A percentile compares a stretch with the other conserved stretches of the same genome.
These are phyloP conservation scores for Aspergillus carlsbadensis DNA, from an alignment of 495 filamentous ascomycete genomes.

Conservation along the genomic window DNA sequence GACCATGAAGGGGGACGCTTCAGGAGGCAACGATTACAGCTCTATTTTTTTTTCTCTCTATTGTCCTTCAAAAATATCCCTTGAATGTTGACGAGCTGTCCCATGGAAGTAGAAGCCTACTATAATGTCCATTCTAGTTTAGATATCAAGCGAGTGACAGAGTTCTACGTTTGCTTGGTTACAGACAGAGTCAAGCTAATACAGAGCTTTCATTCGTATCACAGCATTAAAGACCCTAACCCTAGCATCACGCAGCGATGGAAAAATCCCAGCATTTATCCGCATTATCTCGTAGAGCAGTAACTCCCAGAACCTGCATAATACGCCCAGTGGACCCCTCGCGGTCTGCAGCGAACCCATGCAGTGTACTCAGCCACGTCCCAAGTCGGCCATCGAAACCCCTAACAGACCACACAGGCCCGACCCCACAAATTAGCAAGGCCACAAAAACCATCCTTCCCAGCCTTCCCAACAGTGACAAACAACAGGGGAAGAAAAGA, in stretches of 20 bases:
- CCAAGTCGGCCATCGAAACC: neutral
- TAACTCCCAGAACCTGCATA: no score
- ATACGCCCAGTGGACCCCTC: no score
- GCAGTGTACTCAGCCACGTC: neutral
- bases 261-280: no score
- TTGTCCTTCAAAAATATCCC: slow-evolving; percentile 23
- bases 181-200: neutral
- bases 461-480: slow-evolving; percentile 19
- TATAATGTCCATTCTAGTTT: slow-evolving; percentile 27
- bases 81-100: slow-evolving; percentile 13
- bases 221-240: no score
- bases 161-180: slow-evolving; percentile 9
- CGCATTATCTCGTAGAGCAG: no score
- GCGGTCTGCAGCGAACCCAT: neutral
- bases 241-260: no score
- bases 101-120: slow-evolving; percentile 3
- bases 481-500: slow-evolving; percentile 3
- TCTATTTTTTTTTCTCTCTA: slow-evolving; percentile 19
- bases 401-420: slow-evolving; percentile 12
- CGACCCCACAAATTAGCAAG: slow-evolving; percentile 41
- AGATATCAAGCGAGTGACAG: slow-evolving; percentile 25
- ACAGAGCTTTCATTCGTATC: neutral
- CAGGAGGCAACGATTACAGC: slow-evolving; percentile 32
- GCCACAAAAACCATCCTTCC: slow-evolving; percentile 31
- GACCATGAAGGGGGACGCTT: slow-evolving; percentile 35